Conservation (phyloP, 1,139 yeast species). For the Pneumocystis wakefieldiae region DNA sequence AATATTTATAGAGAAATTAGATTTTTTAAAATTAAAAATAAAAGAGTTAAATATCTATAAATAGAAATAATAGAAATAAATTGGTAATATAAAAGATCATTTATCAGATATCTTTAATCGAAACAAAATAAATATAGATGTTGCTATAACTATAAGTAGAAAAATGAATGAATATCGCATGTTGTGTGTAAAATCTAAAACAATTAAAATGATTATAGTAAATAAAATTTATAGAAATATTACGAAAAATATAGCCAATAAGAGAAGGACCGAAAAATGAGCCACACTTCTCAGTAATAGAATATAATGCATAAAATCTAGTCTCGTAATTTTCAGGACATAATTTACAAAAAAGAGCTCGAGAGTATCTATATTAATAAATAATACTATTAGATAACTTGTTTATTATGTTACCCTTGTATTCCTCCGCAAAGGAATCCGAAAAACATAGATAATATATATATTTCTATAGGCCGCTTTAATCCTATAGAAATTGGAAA, state of each 20-base stretch:
- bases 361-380: constrained; percentile 26
- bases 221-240: background rate
- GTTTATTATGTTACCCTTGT: constrained; percentile 27
- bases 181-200: constrained; percentile 53
- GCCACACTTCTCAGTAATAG: constrained; percentile 62
- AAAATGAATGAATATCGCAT: constrained; percentile 54
- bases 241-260: constrained; percentile 29
- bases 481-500: constrained; percentile 38
- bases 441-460: constrained; percentile 49
- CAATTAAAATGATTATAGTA: constrained; percentile 19
- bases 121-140: constrained; percentile 37
- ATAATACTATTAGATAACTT: background rate
- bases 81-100: background rate
- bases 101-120: background rate
- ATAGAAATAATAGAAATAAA: background rate
- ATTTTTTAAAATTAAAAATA: no score
- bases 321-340: constrained; percentile 59
- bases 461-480: constrained; percentile 49
- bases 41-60: background rate
- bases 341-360: constrained; percentile 47
- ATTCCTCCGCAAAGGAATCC: constrained; percentile 57
- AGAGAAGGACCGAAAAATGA: constrained; percentile 53
- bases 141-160: constrained; percentile 34
- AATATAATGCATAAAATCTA: constrained; percentile 51
- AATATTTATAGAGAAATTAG: no score